Evolutionary conservation across 2,329 filamentous ascomycete genomes (phyloP).

Genomic region (Arthroderma uncinatum): DNA sequence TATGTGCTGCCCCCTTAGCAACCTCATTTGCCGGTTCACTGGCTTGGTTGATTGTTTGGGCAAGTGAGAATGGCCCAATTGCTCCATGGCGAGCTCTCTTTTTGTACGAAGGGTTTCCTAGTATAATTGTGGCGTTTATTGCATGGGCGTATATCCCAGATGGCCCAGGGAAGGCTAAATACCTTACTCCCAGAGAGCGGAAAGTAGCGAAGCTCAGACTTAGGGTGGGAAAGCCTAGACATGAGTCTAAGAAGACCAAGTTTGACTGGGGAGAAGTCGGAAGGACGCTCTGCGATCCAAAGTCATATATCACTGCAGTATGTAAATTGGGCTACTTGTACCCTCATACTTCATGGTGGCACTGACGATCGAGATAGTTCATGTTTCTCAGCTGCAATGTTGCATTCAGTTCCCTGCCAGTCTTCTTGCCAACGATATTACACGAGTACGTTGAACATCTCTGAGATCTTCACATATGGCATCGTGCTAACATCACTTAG

Average conservation of each 20-base stretch:
- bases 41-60: conserved; percentile 61
- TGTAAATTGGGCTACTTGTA: conserved; percentile 16
- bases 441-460: conserved; percentile 36
- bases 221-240: conserved; percentile 28
- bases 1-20: conserved; percentile 58
- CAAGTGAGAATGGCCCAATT: conserved; percentile 55
- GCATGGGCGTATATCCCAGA: conserved; percentile 71
- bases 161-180: conserved; percentile 54
- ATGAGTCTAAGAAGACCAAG: conserved; percentile 24
- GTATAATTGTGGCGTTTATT: conserved; percentile 59
- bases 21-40: conserved; percentile 63
- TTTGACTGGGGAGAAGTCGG: conserved; percentile 49
- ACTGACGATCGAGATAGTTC: conserved; percentile 25
- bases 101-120: conserved; percentile 74
- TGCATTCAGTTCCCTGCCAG: conserved; percentile 75
- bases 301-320: conserved; percentile 60
- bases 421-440: conserved; percentile 76
- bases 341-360: background rate
- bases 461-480: conserved; percentile 10
- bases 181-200: conserved; percentile 52
- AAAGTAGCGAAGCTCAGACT: conserved; percentile 62
- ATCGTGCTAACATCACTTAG: conserved; percentile 19
- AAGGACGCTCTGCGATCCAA: conserved; percentile 52
- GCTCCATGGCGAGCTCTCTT: conserved; percentile 80
- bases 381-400: conserved; percentile 87